Conservation (phyloP, 169 alveolate genomes). For the Plasmodium blacklocki region DNA sequence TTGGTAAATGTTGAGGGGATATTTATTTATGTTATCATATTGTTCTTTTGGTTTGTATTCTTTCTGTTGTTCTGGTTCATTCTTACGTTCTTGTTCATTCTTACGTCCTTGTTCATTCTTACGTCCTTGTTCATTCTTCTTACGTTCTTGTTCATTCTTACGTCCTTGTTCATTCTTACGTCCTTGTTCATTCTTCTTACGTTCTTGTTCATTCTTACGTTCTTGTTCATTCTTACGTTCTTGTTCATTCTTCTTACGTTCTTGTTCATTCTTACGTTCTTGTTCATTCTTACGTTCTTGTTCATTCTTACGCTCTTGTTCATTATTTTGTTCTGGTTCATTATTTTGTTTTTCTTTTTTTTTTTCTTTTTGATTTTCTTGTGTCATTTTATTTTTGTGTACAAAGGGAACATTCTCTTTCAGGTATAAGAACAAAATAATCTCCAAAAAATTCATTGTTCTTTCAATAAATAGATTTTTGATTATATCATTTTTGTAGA, state of each 20-base stretch:
- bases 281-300: too few species aligned
- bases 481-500: constrained; percentile 34
- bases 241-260: too few species aligned
- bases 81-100: too few species aligned
- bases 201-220: neutral
- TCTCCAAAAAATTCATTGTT: constrained; percentile 50
- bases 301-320: too few species aligned
- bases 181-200: too few species aligned
- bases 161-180: too few species aligned
- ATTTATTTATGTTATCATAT: neutral
- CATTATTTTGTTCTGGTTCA: too few species aligned
- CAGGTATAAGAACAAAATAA: constrained; percentile 24
- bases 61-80: neutral
- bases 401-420: constrained; percentile 7
- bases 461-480: constrained; percentile 50
- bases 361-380: neutral
- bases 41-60: neutral
- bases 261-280: neutral
- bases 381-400: neutral
- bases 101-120: neutral
- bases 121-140: neutral
- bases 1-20: constrained; percentile 19
- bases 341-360: too few species aligned
- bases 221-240: neutral
- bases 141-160: too few species aligned